phyloP scores from a whole-genome alignment of 1,284 basidiomycete species.

The Microbotryum intermedium region DNA sequence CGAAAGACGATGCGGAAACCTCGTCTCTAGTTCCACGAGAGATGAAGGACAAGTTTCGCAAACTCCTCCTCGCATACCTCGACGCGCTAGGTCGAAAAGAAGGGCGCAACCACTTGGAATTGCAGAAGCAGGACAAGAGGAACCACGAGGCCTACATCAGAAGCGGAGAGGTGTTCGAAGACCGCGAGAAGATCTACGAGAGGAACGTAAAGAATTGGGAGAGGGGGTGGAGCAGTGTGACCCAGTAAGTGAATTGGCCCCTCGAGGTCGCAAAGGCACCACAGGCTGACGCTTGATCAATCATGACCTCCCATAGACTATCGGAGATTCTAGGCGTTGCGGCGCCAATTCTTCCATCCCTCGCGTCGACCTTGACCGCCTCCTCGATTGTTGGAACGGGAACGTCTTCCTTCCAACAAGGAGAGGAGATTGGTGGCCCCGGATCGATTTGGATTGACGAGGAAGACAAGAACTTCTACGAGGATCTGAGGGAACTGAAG shows the following conservation, averaged over 20 bases:
- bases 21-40: conserved; percentile 62
- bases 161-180: conserved; percentile 97
- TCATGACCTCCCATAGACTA: conserved; percentile 47
- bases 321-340: conserved; percentile 78
- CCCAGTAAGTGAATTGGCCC: conserved; percentile 18
- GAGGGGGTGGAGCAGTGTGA: conserved; percentile 73
- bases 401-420: conserved; percentile 1
- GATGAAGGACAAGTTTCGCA: conserved; percentile 76
- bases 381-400: conserved; percentile 25
- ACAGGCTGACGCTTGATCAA: neutral
- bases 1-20: conserved; percentile 27
- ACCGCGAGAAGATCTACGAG: conserved; percentile 95
- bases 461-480: conserved; percentile 88
- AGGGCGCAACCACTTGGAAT: conserved; percentile 79
- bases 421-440: conserved; percentile 34
- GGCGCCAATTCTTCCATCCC: conserved; percentile 70
- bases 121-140: conserved; percentile 90
- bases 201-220: conserved; percentile 95
- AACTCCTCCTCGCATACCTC: conserved; percentile 89
- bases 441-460: conserved; percentile 97
- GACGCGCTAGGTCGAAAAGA: conserved; percentile 84
- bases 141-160: conserved; percentile 99
- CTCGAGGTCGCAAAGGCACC: neutral
- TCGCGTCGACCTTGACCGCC: conserved; percentile 46
- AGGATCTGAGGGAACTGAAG: conserved; percentile 82